Conservation (phyloP, 345 rosid species). For the Aquilaria yunnanensis region DNA sequence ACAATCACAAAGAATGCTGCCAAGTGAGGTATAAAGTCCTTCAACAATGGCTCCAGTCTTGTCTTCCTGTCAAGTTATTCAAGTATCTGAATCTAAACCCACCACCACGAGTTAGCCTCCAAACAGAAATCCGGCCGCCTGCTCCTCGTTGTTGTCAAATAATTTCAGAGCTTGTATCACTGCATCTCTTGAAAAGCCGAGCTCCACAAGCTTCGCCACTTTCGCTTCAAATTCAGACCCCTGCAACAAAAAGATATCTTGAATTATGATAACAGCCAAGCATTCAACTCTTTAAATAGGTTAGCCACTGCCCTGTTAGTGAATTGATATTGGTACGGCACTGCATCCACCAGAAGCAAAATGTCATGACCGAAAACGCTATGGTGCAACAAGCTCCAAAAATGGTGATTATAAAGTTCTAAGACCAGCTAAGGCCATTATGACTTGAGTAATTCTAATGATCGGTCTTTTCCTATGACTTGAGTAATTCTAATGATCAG, state of each 20-base stretch:
- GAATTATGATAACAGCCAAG: neutral
- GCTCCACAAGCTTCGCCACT: constrained; percentile 83
- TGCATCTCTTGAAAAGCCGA: constrained; percentile 78
- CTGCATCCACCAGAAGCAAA: no score
- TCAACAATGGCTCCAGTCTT: no score
- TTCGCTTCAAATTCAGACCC: constrained; percentile 81
- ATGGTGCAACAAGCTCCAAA: no score
- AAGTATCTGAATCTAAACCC: no score
- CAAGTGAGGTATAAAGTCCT: no score
- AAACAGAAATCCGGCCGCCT: constrained; percentile 92
- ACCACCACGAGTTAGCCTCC: constrained; percentile 42
- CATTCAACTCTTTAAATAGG: neutral
- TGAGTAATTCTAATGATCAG: neutral
- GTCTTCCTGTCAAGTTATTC: no score
- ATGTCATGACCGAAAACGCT: no score
- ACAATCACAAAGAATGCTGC: no score
- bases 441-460: no score
- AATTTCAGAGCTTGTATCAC: constrained; percentile 84
- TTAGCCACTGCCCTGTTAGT: neutral
- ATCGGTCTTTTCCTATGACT: neutral
- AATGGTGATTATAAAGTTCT: no score
- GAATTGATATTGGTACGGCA: no score
- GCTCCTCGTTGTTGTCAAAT: constrained; percentile 86
- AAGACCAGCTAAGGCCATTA: no score
- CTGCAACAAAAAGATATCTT: constrained; percentile 26